Conservation (phyloP, 2,329 filamentous ascomycete species). For the Cordyceps cicadae region DNA sequence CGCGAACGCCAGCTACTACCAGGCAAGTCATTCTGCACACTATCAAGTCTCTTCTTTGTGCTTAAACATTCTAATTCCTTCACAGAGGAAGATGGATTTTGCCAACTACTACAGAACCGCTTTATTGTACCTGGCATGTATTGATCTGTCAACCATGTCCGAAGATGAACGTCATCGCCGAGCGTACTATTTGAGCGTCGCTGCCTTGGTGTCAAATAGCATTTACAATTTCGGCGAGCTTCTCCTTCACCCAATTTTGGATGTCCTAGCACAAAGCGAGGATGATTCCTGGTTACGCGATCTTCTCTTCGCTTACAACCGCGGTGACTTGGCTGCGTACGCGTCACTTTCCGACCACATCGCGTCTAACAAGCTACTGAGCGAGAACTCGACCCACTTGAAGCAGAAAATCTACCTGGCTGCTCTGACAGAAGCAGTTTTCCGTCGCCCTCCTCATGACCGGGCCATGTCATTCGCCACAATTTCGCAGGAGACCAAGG, state of each 20-base stretch:
- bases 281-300: constrained; percentile 83
- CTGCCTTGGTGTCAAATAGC: constrained; percentile 82
- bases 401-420: constrained; percentile 98
- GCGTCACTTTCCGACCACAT: constrained; percentile 77
- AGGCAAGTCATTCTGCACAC: constrained; percentile 35
- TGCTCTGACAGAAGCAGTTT: constrained; percentile 90
- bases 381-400: constrained; percentile 72
- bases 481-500: constrained; percentile 87
- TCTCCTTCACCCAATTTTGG: constrained; percentile 91
- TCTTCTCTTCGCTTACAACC: constrained; percentile 96
- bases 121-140: constrained; percentile 93
- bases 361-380: constrained; percentile 67
- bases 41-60: neutral
- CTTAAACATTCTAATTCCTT: neutral
- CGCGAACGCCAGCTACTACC: constrained; percentile 90
- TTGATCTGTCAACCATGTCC: constrained; percentile 70
- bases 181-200: constrained; percentile 87
- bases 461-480: constrained; percentile 86
- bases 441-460: constrained; percentile 90
- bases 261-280: constrained; percentile 62
- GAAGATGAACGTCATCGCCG: constrained; percentile 68
- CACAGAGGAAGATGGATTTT: constrained; percentile 71
- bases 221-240: constrained; percentile 99
- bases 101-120: constrained; percentile 96
- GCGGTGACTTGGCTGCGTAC: constrained; percentile 82